Conservation (phyloP, 129 eudicot genomes). For the Saposhnikovia divaricata region DNA sequence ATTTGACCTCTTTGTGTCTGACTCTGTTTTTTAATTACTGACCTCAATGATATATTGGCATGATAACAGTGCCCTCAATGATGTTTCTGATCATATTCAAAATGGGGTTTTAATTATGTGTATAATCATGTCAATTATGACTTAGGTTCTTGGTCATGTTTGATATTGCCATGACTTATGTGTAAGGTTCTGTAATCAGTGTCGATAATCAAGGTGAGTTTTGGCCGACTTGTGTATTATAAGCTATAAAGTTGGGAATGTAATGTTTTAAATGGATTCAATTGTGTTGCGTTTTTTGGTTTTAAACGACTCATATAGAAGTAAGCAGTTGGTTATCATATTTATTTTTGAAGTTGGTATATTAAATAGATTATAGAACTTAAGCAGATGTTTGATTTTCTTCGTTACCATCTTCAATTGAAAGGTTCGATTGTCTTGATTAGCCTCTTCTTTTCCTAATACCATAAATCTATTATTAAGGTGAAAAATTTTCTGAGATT, state of each 20-base stretch:
- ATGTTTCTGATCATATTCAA: too few species aligned
- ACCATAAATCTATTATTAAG: constrained; percentile 23
- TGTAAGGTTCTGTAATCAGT: background rate
- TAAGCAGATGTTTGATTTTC: background rate
- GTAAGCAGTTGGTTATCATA: background rate
- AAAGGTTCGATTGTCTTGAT: background rate
- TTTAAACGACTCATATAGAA: background rate
- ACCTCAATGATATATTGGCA: background rate
- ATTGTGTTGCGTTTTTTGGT: background rate
- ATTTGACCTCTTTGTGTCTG: background rate
- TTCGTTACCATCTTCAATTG: background rate
- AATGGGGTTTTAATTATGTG: background rate
- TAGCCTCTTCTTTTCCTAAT: background rate
- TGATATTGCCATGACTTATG: background rate
- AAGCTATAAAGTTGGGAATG: background rate
- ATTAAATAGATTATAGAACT: background rate
- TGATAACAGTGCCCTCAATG: too few species aligned
- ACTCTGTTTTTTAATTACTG: background rate
- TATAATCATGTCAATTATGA: background rate
- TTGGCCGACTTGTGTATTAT: background rate
- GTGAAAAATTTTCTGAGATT: constrained; percentile 86
- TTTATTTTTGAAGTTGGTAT: background rate
- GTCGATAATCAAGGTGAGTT: background rate
- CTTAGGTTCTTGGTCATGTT: background rate
- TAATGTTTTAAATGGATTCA: background rate